These are phyloP conservation scores for Ogataea corticis DNA, from an alignment of 805 yeast genomes.

Conservation along the genomic window DNA sequence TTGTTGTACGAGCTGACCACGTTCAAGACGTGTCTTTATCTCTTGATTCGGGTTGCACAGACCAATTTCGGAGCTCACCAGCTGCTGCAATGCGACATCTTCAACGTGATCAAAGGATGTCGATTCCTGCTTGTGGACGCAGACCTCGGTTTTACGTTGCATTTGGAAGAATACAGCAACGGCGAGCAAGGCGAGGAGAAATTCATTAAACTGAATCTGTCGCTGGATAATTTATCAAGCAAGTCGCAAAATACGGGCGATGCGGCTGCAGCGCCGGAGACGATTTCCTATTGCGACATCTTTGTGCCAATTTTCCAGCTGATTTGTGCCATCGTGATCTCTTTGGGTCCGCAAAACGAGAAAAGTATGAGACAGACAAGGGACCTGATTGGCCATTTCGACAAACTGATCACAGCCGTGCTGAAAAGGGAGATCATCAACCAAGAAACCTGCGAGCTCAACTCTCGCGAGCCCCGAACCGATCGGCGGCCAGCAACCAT, in stretches of 20 bases:
- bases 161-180: constrained; percentile 19
- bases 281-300: constrained; percentile 62
- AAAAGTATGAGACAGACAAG: constrained; percentile 55
- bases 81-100: constrained; percentile 70
- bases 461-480: neutral
- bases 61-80: constrained; percentile 76
- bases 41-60: constrained; percentile 74
- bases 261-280: constrained; percentile 9
- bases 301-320: constrained; percentile 75
- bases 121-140: constrained; percentile 68
- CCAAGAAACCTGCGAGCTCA: constrained; percentile 11
- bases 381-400: constrained; percentile 50
- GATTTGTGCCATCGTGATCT: constrained; percentile 61
- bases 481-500: neutral
- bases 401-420: constrained; percentile 56
- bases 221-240: constrained; percentile 49
- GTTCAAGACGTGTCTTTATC: constrained; percentile 67
- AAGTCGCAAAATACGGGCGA: no score
- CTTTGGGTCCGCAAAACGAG: constrained; percentile 76
- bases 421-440: constrained; percentile 33
- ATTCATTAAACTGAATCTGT: constrained; percentile 45
- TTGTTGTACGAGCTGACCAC: constrained; percentile 74
- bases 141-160: constrained; percentile 62
- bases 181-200: constrained; percentile 15
- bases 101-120: constrained; percentile 58